Base-by-base conservation (phyloP, 768 basidiomycete species). In the Amanita muscaria region DNA sequence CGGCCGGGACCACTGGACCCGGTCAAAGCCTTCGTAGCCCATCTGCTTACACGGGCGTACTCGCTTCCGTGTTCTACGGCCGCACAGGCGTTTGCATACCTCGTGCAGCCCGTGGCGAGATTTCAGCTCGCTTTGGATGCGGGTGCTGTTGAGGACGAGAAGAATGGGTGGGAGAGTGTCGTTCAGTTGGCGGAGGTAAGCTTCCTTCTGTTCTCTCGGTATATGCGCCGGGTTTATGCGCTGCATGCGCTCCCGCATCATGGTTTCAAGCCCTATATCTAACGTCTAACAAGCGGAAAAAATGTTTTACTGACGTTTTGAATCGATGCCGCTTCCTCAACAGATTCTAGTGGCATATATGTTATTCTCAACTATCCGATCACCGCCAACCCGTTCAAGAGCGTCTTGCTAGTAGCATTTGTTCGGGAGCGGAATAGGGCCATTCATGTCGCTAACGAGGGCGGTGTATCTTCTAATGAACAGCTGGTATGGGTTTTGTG, bases 401-500 rank as follows among this genome's bases (percentile, higher is more conserved):
- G 80, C 49, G 80, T 76, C 36, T 63, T 88, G 37, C 74, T 75
- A 55, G 70, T 73, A 49, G 77, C 79, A 5, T 88, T 87, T 56
- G 56, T 74, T 30, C 76, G 71, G 57, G 86, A 88, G 64, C 69
- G 82, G 53, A 76, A 78, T 53, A 65, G 68, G 54, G 83, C 85
- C 16, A 64, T 74, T 39, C 63, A 56, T 40, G 58, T 76, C 41
- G 65, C 79, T n/a, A 66, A 67, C 25, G 59, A 64, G 14, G 68
- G 68, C n/a, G 68, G 64, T 15, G 69, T 73, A 21, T 69, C 70
- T 47, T 70, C 76, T 40, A 85, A 78, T 58, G 85, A 88, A 56
- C 86, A 86, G 54, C 65, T 88, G 40, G 82, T 88, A 30, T 88
- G 86, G 84, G 86, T 88, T 34, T 67, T 88, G 48, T 88, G 85